These are phyloP conservation scores for Clavulina sp. DNA, from an alignment of 768 basidiomycete species.

Conservation along the genomic window DNA sequence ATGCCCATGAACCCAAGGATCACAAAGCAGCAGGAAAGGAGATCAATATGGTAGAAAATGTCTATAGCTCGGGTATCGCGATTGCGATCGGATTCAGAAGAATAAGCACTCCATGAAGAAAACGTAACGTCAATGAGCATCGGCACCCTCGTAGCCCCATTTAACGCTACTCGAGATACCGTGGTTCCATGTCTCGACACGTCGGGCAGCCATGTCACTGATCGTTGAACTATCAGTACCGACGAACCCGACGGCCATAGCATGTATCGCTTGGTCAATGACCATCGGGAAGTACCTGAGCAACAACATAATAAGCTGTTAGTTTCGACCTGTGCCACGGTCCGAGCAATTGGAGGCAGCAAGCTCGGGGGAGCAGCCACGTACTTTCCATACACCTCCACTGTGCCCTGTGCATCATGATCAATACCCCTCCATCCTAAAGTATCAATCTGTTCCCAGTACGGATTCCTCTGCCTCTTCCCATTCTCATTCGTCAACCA, in stretches of 20 bases:
- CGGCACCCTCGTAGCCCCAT: background rate
- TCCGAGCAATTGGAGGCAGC: too few relatives aligned
- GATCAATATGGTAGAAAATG: too few relatives aligned
- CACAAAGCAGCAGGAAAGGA: too few relatives aligned
- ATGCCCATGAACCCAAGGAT: too few relatives aligned
- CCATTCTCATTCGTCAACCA: too few relatives aligned
- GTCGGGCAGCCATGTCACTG: slow-evolving; percentile 6
- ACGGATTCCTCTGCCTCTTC: background rate
- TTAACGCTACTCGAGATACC: slow-evolving; percentile 6
- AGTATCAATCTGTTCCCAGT: slow-evolving; percentile 2
- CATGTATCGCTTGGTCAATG: slow-evolving; percentile 6
- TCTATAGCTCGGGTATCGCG: too few relatives aligned
- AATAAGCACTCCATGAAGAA: too few relatives aligned
- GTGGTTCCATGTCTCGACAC: slow-evolving; percentile 11
- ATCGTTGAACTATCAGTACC: slow-evolving; percentile 11
- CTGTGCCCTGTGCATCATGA: slow-evolving; percentile 3
- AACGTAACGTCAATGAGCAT: background rate
- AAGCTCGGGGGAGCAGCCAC: background rate
- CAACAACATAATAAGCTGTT: background rate
- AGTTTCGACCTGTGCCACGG: too few relatives aligned
- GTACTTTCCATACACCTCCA: slow-evolving; percentile 2
- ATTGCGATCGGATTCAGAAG: too few relatives aligned
- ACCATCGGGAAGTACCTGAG: slow-evolving; percentile 5
- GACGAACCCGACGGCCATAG: slow-evolving; percentile 9
- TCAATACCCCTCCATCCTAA: slow-evolving; percentile 9